Evolutionary conservation across 768 basidiomycete genomes (phyloP).

Genomic region (Cantharellus cinnabarinus): DNA sequence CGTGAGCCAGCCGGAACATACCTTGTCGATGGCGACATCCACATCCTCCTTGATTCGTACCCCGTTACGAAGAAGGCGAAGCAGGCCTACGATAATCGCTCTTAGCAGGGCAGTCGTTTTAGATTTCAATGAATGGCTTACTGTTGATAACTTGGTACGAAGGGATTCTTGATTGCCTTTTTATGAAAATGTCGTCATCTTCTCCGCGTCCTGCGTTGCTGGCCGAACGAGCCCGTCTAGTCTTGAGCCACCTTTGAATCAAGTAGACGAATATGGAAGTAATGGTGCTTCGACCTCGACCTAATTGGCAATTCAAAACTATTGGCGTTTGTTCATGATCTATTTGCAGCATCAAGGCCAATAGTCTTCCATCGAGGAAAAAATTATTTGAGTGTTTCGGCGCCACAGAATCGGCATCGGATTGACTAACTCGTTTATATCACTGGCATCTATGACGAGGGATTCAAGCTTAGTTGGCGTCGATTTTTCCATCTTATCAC

Average conservation of each 20-base stretch:
- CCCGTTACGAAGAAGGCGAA: constrained; percentile 75
- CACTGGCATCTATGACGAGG: constrained; percentile 13
- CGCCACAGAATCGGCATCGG: background rate
- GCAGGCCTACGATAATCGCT: constrained; percentile 30
- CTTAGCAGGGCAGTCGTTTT: background rate
- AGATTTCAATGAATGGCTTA: constrained; percentile 17
- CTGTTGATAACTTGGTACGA: constrained; percentile 85
- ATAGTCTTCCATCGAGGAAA: constrained; percentile 24
- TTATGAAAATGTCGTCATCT: background rate
- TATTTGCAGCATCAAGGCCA: constrained; percentile 55
- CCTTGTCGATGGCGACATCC: constrained; percentile 68
- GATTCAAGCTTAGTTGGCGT: background rate
- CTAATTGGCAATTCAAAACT: constrained; percentile 90
- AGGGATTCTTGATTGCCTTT: constrained; percentile 19
- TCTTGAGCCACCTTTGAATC: constrained; percentile 58
- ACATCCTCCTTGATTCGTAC: constrained; percentile 68
- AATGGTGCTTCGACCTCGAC: constrained; percentile 75
- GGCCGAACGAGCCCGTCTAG: background rate
- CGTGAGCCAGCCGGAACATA: background rate
- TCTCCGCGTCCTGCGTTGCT: background rate
- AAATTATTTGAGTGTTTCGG: background rate
- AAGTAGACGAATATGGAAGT: constrained; percentile 73
- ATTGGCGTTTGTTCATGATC: constrained; percentile 54
- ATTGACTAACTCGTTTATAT: constrained; percentile 12
- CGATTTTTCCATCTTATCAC: background rate